phyloP scores from a whole-genome alignment of 495 filamentous ascomycete genomes.

The Penicillium taxi region DNA sequence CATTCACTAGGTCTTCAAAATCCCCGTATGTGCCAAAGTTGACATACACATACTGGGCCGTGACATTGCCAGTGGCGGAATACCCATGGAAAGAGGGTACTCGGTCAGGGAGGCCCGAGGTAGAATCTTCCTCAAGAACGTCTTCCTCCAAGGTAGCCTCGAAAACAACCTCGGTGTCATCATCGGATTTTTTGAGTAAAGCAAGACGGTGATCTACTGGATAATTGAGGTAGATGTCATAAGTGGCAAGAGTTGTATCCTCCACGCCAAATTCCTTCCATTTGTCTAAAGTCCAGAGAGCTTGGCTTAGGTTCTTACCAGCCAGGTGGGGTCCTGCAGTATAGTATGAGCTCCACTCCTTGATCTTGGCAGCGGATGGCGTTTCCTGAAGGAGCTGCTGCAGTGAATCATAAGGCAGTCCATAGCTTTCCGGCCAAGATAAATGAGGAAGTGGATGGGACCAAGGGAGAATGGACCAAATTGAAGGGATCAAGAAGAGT shows the following conservation, averaged over 20 bases:
- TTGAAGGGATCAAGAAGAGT: conserved; percentile 50
- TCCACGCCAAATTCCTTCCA: conserved; percentile 80
- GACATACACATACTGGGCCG: conserved; percentile 71
- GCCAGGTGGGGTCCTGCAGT: conserved; percentile 81
- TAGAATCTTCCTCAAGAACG: conserved; percentile 75
- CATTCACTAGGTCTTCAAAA: conserved; percentile 71
- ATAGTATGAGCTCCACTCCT: conserved; percentile 87
- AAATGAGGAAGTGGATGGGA: conserved; percentile 31
- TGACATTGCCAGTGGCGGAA: conserved; percentile 84
- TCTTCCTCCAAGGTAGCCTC: conserved; percentile 82
- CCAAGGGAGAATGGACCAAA: conserved; percentile 37
- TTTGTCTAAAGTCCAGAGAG: conserved; percentile 74
- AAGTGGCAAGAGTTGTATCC: conserved; percentile 62
- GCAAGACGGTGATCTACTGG: conserved; percentile 72
- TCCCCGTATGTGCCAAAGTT: conserved; percentile 85
- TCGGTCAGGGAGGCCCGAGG: conserved; percentile 59
- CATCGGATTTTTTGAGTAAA: conserved; percentile 51
- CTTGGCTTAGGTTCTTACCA: conserved; percentile 81
- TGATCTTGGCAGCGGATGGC: conserved; percentile 57
- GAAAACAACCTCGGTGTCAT: conserved; percentile 50
- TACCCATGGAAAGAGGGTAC: conserved; percentile 96
- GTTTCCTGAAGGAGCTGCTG: conserved; percentile 61
- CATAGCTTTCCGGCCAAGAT: conserved; percentile 39
- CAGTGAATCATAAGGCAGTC: conserved; percentile 58
- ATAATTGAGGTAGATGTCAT: conserved; percentile 90